Evolutionary conservation across 2,329 filamentous ascomycete genomes (phyloP).

Genomic region (Nigrospora oryzae): DNA sequence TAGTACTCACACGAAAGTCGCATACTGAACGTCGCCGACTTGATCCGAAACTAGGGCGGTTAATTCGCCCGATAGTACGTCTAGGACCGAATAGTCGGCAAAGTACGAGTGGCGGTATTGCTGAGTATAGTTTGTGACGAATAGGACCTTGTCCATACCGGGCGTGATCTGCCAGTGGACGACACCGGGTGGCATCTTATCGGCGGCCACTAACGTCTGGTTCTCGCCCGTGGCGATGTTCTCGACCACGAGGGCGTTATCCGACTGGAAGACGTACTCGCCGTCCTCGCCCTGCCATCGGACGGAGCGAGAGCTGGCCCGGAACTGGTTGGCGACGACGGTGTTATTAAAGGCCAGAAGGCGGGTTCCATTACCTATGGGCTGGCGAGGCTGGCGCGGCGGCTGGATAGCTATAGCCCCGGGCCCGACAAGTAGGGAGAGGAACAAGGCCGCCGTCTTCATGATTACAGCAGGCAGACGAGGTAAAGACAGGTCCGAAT

Average conservation of each 20-base stretch:
- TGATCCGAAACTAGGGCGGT: conserved; percentile 50
- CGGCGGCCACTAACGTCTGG: conserved; percentile 48
- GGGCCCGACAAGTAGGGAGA: too few relatives aligned
- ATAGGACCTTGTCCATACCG: conserved; percentile 50
- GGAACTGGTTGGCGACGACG: conserved; percentile 34
- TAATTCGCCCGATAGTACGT: conserved; percentile 47
- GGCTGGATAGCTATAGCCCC: conserved; percentile 32
- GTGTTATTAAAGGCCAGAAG: conserved; percentile 55
- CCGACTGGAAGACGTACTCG: conserved; percentile 47
- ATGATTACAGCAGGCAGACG: too few relatives aligned
- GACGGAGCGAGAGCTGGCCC: conserved; percentile 36
- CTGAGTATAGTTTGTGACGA: conserved; percentile 58
- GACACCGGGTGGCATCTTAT: conserved; percentile 45
- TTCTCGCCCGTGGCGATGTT: conserved; percentile 51
- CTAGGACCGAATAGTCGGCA: conserved; percentile 56
- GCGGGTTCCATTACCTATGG: conserved; percentile 45
- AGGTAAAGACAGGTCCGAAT: too few relatives aligned
- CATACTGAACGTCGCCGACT: conserved; percentile 58
- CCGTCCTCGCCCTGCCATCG: conserved; percentile 56
- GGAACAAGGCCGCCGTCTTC: too few relatives aligned
- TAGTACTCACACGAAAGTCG: conserved; percentile 48
- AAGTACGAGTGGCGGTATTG: conserved; percentile 62
- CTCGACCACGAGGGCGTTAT: conserved; percentile 45
- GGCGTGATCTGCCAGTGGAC: conserved; percentile 54
- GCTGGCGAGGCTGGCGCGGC: conserved; percentile 43